These are phyloP conservation scores for Gossypium australe DNA, from an alignment of 345 rosid genomes.

Conservation along the genomic window DNA sequence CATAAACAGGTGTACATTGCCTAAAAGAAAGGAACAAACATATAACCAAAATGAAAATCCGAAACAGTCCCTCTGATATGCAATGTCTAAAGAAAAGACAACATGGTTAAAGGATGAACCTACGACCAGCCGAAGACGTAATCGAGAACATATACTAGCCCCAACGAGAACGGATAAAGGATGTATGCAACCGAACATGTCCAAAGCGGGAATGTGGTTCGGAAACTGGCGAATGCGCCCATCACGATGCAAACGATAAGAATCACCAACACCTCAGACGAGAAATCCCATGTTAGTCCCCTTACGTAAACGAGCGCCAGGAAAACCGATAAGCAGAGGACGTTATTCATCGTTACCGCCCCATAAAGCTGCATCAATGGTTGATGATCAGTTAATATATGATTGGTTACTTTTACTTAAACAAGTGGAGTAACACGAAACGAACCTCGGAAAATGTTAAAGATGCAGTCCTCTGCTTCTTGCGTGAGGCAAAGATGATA, in stretches of 20 bases:
- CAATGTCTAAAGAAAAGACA: neutral
- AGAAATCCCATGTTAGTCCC: slow-evolving; percentile 93
- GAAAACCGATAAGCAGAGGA: slow-evolving; percentile 89
- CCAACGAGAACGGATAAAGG: slow-evolving; percentile 83
- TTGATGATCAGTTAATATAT: neutral
- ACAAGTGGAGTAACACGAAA: neutral
- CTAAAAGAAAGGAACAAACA: neutral
- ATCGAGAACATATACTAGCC: slow-evolving; percentile 79
- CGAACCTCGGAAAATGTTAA: slow-evolving; percentile 88
- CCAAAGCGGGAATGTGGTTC: slow-evolving; percentile 90
- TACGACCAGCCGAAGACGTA: slow-evolving; percentile 88
- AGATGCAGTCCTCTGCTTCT: slow-evolving; percentile 72
- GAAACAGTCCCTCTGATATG: neutral
- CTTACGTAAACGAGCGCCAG: slow-evolving; percentile 70
- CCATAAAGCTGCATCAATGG: slow-evolving; percentile 69
- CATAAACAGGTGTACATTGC: neutral
- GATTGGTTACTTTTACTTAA: neutral
- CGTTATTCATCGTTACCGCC: slow-evolving; percentile 84
- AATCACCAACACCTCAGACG: slow-evolving; percentile 85
- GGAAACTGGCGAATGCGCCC: slow-evolving; percentile 80
- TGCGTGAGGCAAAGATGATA: slow-evolving; percentile 79
- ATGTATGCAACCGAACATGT: slow-evolving; percentile 58
- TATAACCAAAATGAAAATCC: neutral
- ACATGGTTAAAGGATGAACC: neutral
- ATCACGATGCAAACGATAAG: slow-evolving; percentile 76